Percentiles rank a stretch among this genome's conserved stretches.
Evolutionary conservation across 306 rosid genomes (phyloP).

Genomic region (Ziziphus jujuba): DNA sequence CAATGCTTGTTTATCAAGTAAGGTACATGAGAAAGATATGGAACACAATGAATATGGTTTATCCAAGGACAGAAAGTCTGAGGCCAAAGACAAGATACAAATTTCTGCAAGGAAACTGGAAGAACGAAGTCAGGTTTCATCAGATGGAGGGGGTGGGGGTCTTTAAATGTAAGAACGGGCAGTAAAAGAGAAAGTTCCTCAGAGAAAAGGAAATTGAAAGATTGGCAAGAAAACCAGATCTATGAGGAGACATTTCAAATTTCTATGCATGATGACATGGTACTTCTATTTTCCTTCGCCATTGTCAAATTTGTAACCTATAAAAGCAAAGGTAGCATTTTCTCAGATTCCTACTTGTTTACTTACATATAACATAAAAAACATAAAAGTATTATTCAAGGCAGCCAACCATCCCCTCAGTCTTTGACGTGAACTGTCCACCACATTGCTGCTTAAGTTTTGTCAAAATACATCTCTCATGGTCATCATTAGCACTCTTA

Average conservation of each 20-base stretch:
- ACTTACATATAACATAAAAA: background rate
- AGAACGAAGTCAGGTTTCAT: slow-evolving; percentile 39
- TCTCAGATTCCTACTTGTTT: background rate
- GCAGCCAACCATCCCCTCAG: slow-evolving; percentile 52
- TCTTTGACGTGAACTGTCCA: slow-evolving; percentile 57
- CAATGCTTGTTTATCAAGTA: slow-evolving; percentile 34
- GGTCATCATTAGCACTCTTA: slow-evolving; percentile 57
- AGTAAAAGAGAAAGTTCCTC: slow-evolving; percentile 30
- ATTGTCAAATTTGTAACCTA: slow-evolving; percentile 55
- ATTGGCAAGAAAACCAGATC: slow-evolving; percentile 45
- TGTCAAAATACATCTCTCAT: slow-evolving; percentile 54
- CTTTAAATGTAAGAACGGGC: slow-evolving; percentile 26
- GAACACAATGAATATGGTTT: slow-evolving; percentile 44
- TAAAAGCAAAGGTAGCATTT: slow-evolving; percentile 1
- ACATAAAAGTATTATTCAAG: background rate
- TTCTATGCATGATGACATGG: slow-evolving; percentile 35
- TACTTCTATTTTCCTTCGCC: slow-evolving; percentile 56
- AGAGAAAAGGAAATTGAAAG: slow-evolving; percentile 61
- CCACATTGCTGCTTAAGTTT: slow-evolving; percentile 58
- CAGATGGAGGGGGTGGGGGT: slow-evolving; percentile 35
- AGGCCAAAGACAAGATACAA: slow-evolving; percentile 31
- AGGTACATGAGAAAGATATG: slow-evolving; percentile 41
- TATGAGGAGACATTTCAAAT: slow-evolving; percentile 26
- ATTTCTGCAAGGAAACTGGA: slow-evolving; percentile 41
- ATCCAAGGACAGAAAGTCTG: slow-evolving; percentile 28